These are phyloP conservation scores for Mycosphaerella sp. DNA, from an alignment of 2,329 filamentous ascomycete genomes.

Conservation along the genomic window DNA sequence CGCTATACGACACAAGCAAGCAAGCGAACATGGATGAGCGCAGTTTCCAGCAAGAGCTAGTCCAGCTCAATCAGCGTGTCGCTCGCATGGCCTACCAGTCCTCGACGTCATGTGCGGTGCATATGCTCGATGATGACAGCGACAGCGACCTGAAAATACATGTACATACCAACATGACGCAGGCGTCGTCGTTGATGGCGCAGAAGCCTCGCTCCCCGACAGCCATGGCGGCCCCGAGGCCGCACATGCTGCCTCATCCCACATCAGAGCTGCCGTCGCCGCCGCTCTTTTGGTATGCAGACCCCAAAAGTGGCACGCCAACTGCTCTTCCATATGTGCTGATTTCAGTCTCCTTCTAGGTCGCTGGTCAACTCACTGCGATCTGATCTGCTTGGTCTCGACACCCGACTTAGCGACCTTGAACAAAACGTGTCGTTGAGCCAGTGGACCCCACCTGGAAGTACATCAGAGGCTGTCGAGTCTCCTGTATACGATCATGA, in stretches of 20 bases:
- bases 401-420: constrained; percentile 15
- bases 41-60: constrained; percentile 19
- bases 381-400: constrained; percentile 18
- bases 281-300: constrained; percentile 22
- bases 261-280: constrained; percentile 16
- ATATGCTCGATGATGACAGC: constrained; percentile 2
- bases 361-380: constrained; percentile 21
- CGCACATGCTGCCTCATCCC: constrained; percentile 1
- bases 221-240: background rate
- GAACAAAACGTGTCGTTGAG: constrained; percentile 19
- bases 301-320: background rate
- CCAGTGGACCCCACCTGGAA: constrained; percentile 18
- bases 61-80: constrained; percentile 23
- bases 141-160: constrained; percentile 16
- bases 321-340: background rate
- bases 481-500: background rate
- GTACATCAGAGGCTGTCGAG: constrained; percentile 1
- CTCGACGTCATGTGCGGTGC: constrained; percentile 1
- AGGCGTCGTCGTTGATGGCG: background rate
- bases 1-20: too few species aligned
- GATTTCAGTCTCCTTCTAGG: background rate
- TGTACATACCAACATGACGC: constrained; percentile 9
- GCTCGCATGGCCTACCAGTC: constrained; percentile 17
- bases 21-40: background rate
- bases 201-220: background rate